Percentiles rank a stretch among this genome's conserved stretches.
Evolutionary conservation across 1,284 basidiomycete genomes (phyloP).

Genomic region (Xanthoconium separans): DNA sequence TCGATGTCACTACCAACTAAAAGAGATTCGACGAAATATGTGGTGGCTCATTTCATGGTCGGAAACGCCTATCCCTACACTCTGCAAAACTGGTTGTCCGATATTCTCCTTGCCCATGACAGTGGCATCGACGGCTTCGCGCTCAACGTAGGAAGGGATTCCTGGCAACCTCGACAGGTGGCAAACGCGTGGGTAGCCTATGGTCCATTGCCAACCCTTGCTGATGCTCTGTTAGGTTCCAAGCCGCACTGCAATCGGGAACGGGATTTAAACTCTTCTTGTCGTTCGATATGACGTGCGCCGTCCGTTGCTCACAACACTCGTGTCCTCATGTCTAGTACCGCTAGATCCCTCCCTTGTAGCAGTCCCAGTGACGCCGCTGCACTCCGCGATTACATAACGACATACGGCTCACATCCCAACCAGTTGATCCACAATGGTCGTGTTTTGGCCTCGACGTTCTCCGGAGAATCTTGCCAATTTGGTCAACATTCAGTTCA

Average conservation of each 20-base stretch:
- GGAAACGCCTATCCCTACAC: conserved; percentile 69
- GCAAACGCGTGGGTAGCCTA: conserved; percentile 57
- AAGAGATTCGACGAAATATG: conserved; percentile 44
- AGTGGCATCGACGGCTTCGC: conserved; percentile 69
- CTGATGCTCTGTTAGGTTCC: conserved; percentile 34
- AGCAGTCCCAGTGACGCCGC: conserved; percentile 49
- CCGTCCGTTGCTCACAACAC: conserved; percentile 5
- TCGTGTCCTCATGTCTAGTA: conserved; percentile 4
- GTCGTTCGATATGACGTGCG: conserved; percentile 77
- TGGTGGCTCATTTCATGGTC: conserved; percentile 67
- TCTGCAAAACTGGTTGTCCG: conserved; percentile 50
- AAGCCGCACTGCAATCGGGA: conserved; percentile 54
- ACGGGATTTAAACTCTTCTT: conserved; percentile 76
- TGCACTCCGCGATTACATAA: conserved; percentile 59
- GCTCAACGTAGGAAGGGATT: conserved; percentile 63
- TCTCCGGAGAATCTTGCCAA: conserved; percentile 72
- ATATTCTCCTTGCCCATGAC: conserved; percentile 57
- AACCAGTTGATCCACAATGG: conserved; percentile 62
- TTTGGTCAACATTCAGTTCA: conserved; percentile 59
- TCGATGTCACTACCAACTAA: conserved; percentile 6
- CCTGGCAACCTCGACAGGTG: conserved; percentile 64
- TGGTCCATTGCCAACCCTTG: background rate
- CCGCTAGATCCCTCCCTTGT: conserved; percentile 56
- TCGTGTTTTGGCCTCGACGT: conserved; percentile 72
- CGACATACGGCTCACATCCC: conserved; percentile 54